A percentile compares a stretch with the other conserved stretches of the same genome.
These are phyloP conservation scores for Protomyces pachydermus DNA, from an alignment of 1,139 yeast genomes.

Conservation along the genomic window DNA sequence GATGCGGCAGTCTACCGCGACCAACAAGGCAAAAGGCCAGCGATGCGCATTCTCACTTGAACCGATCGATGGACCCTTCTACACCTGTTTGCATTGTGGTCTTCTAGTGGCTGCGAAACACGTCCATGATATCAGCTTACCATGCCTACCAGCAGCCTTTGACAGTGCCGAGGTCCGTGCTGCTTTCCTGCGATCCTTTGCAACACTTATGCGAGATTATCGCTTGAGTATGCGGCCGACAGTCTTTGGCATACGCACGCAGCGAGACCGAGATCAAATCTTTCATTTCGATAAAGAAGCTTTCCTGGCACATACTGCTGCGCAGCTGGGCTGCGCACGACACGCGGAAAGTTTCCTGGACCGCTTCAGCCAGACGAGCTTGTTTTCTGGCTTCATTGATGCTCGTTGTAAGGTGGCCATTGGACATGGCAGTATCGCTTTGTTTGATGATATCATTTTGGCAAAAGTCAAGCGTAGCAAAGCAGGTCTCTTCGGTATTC, in stretches of 20 bases:
- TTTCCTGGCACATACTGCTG: conserved; percentile 26
- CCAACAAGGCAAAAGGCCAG: neutral
- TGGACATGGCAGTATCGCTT: neutral
- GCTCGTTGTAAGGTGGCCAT: conserved; percentile 12
- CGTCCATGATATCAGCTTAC: conserved; percentile 22
- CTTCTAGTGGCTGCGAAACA: conserved; percentile 24
- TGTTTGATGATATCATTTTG: conserved; percentile 18
- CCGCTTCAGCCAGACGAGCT: conserved; percentile 29
- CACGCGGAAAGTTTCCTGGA: conserved; percentile 30
- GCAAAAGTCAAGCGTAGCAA: conserved; percentile 8
- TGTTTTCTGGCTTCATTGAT: conserved; percentile 30
- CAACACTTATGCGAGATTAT: conserved; percentile 28
- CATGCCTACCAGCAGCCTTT: conserved; percentile 30
- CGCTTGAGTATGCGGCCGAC: conserved; percentile 17
- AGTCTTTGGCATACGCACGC: neutral
- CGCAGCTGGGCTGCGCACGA: neutral
- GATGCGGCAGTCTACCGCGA: neutral
- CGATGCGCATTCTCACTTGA: neutral
- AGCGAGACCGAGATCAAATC: neutral
- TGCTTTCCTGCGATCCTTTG: conserved; percentile 29
- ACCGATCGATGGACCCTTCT: neutral
- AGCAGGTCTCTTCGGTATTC: neutral
- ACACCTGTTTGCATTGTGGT: conserved; percentile 3
- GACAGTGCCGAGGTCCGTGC: conserved; percentile 29
- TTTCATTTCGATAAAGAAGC: conserved; percentile 20